Conservation (phyloP, 176 grass and related monocot species). For the Carex parvula region DNA sequence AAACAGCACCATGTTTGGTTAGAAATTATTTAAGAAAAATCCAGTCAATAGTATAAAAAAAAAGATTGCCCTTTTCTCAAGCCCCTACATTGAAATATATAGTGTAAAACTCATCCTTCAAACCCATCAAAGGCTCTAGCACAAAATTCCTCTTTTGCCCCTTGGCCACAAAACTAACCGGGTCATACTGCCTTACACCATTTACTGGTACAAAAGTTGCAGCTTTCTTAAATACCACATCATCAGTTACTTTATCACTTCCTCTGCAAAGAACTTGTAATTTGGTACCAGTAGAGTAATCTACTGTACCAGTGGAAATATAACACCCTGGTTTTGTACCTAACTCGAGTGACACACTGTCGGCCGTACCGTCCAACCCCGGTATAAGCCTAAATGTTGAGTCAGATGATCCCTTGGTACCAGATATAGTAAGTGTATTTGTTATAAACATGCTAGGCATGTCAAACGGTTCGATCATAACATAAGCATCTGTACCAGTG, state of each 20-base stretch:
- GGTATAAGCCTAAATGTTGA: conserved; percentile 41
- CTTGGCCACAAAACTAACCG: conserved; percentile 60
- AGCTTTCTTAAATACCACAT: conserved; percentile 35
- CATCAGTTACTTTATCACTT: conserved; percentile 19
- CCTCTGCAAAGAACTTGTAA: conserved; percentile 41
- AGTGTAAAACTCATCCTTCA: conserved; percentile 85
- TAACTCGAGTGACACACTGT: conserved; percentile 58
- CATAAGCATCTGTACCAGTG: not conserved
- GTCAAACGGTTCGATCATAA: conserved; percentile 59
- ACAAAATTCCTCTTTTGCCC: conserved; percentile 60
- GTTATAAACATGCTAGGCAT: conserved; percentile 63
- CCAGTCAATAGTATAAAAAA: not conserved
- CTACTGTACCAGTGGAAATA: conserved; percentile 15
- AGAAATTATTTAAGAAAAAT: not conserved
- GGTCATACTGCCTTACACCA: conserved; percentile 58
- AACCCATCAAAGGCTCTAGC: conserved; percentile 69
- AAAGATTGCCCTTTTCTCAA: not conserved
- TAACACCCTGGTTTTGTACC: conserved; percentile 58
- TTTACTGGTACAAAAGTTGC: conserved; percentile 47
- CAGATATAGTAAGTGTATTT: conserved; percentile 39
- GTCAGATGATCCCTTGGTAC: conserved; percentile 3
- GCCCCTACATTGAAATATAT: conserved; percentile 75
- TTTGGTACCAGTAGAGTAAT: conserved; percentile 27
- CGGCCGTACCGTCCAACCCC: conserved; percentile 41
- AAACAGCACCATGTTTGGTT: conserved; percentile 13